phyloP scores from a whole-genome alignment of 2,329 filamentous ascomycete genomes.

The Pseudocercospora fijiensis region DNA sequence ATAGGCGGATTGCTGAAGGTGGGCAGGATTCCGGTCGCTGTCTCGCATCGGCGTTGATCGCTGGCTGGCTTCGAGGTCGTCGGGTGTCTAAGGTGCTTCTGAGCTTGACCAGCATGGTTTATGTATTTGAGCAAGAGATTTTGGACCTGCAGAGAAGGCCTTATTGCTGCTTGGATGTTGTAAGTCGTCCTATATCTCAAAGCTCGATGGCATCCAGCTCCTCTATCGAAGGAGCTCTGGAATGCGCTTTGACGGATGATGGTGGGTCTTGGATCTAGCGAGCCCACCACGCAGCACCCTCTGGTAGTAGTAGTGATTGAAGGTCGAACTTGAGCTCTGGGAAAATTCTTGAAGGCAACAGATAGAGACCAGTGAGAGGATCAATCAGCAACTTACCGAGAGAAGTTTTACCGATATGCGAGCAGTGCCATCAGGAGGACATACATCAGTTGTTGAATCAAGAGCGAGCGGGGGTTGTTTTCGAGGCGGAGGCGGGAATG shows the following conservation, averaged over 20 bases:
- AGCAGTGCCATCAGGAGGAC: not conserved
- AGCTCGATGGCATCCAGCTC: conserved; percentile 33
- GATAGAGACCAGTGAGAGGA: not conserved
- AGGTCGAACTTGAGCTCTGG: not conserved
- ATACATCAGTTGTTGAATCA: not conserved
- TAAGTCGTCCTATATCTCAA: conserved; percentile 23
- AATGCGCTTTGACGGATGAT: conserved; percentile 10
- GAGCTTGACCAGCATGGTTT: conserved; percentile 27
- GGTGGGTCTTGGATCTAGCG: not conserved
- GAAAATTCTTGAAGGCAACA: not conserved
- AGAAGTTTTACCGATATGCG: not conserved
- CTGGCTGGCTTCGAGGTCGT: conserved; percentile 56
- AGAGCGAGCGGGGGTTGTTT: not conserved
- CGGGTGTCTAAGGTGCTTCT: conserved; percentile 38
- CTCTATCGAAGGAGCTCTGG: conserved; percentile 25
- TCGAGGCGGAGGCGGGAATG: not conserved
- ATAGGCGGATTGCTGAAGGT: conserved; percentile 59
- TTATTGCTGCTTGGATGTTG: not conserved
- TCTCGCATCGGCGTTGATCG: conserved; percentile 48
- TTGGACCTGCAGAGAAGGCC: conserved; percentile 9
- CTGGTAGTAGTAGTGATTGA: not conserved
- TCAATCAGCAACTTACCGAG: not conserved
- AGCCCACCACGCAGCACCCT: conserved; percentile 13
- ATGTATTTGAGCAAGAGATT: conserved; percentile 9
- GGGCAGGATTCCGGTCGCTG: conserved; percentile 52